phyloP scores from a whole-genome alignment of 2,329 filamentous ascomycete species.

The Didymella segeticola region DNA sequence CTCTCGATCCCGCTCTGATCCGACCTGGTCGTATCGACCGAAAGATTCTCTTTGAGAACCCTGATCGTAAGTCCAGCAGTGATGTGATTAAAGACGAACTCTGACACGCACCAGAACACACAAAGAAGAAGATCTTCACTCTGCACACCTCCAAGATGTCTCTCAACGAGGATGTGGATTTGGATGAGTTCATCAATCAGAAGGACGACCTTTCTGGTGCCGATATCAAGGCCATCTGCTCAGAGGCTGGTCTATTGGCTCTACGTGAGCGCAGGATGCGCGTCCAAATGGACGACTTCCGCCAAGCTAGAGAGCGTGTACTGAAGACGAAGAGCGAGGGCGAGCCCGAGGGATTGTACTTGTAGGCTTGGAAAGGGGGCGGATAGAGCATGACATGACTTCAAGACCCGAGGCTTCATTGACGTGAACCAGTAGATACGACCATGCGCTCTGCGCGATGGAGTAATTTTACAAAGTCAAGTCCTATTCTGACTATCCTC shows the following conservation, averaged over 20 bases:
- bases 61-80: conserved; percentile 62
- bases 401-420: conserved; percentile 12
- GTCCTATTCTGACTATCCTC: not conserved
- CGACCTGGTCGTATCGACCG: conserved; percentile 97
- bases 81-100: not conserved
- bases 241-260: conserved; percentile 93
- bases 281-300: conserved; percentile 98
- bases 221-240: conserved; percentile 99
- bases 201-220: conserved; percentile 98
- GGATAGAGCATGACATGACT: conserved; percentile 2
- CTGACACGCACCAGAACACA: conserved; percentile 80
- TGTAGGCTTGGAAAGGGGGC: conserved; percentile 64
- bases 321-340: conserved; percentile 98
- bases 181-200: conserved; percentile 97
- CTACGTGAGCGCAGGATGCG: conserved; percentile 95
- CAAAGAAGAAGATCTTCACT: conserved; percentile 96
- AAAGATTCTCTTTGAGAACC: conserved; percentile 85
- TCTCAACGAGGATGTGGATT: conserved; percentile 92
- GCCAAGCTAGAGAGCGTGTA: conserved; percentile 88
- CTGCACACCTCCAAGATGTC: conserved; percentile 99
- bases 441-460: conserved; percentile 1
- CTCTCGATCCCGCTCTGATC: conserved; percentile 92
- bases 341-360: conserved; percentile 96
- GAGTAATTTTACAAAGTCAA: conserved; percentile 5
- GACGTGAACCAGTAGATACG: conserved; percentile 29